Evolutionary conservation across 1,139 yeast genomes (phyloP).

Genomic region (Casaregolazyma lundiana): DNA sequence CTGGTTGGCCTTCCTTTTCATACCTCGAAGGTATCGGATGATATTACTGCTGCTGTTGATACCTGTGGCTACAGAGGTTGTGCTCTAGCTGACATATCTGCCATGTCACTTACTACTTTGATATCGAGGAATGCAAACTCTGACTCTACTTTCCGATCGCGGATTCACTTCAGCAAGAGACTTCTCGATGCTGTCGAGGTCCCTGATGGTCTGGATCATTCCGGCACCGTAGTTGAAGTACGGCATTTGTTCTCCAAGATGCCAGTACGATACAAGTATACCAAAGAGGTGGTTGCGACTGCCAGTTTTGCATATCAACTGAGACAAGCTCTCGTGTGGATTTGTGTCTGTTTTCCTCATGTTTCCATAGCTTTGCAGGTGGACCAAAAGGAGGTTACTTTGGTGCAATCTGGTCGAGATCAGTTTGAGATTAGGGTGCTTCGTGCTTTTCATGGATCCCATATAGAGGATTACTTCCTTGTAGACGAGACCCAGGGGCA

Average conservation of each 20-base stretch:
- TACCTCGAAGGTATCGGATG: conserved; percentile 45
- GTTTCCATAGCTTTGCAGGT: not conserved
- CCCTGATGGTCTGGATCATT: conserved; percentile 3
- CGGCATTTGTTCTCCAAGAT: conserved; percentile 47
- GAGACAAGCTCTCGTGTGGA: not conserved
- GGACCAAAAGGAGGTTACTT: not conserved
- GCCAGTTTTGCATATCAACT: not conserved
- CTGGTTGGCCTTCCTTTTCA: conserved; percentile 32
- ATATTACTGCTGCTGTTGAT: conserved; percentile 21
- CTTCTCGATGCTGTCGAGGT: conserved; percentile 9
- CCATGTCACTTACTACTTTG: conserved; percentile 26
- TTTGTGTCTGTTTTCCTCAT: not conserved
- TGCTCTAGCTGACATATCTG: conserved; percentile 27
- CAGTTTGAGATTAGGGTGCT: not conserved
- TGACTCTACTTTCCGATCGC: conserved; percentile 23
- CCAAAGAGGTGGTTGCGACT: conserved; percentile 10
- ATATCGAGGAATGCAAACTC: conserved; percentile 21
- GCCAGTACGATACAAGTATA: conserved; percentile 52
- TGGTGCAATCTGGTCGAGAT: not conserved
- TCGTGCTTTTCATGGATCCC: not conserved
- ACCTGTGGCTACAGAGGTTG: conserved; percentile 38
- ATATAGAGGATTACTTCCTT: not conserved
- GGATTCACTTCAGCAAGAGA: conserved; percentile 18
- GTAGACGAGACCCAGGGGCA: not conserved
- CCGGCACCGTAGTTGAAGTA: conserved; percentile 52